Evolutionary conservation across 805 yeast species (phyloP), one percentile per base, ranked within the genome.

Genomic region (Teunomyces barrocoloradensis): DNA sequence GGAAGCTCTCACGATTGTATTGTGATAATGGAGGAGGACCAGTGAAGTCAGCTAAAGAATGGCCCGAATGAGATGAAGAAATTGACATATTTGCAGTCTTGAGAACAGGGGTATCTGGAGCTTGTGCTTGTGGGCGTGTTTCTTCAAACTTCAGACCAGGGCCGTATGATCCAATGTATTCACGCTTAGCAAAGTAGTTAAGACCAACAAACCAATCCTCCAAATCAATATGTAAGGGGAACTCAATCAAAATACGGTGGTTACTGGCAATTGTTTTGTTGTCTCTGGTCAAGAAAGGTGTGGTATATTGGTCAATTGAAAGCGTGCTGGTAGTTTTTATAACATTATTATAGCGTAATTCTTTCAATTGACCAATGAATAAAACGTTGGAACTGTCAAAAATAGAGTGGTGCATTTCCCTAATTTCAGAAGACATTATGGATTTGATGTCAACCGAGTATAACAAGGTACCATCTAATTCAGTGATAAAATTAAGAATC

Each of bases 191-290:
- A 56, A 84, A 82, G 11, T 87, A 81, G 39, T 75, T 77, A 48
- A 87, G 64, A 0, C 88, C 84, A 10, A 86, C 86, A 51, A 78
- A 72, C 91, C 94, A 86, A 59, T 85, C 90, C 57, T 85, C 91
- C 37, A 85, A 69, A 61, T 85, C 91, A 18, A 82, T 80, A 54
- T 80, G 80, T 35, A 82, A 66, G 2, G 88, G 86, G 52, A 86
- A 86, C 52, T 79, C 81, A 42, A 86, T 67, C 18, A 84, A 64
- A 3, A 83, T 69, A 43, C 85, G 56, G 47, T 64, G 66, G 51
- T 64, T 58, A 30, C 65, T 69, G 17, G 66, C 53, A 10, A 70
- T 55, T 27, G 51, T 48, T 43, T 65, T 65, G 34, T 69, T 71
- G 17, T 72, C 78, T 43, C 63, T 60, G 9, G 56, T 45, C 37